Conservation (phyloP, 2,329 filamentous ascomycete species). For the Nemania serpens region DNA sequence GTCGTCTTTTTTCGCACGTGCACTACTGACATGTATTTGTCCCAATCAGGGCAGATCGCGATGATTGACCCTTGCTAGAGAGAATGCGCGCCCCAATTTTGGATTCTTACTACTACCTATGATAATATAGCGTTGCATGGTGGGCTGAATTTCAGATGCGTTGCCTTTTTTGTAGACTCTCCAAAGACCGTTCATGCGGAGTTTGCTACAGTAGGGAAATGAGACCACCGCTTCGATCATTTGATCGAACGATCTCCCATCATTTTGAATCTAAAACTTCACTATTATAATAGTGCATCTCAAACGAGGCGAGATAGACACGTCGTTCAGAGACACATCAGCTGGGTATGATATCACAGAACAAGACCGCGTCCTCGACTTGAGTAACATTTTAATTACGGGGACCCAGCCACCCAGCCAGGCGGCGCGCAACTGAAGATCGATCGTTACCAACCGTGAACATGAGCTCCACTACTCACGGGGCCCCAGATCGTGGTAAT, state of each 20-base stretch:
- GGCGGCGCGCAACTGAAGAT: slow-evolving; percentile 3
- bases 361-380: not conserved
- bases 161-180: no score
- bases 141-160: no score
- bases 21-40: not conserved
- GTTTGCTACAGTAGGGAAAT: no score
- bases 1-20: not conserved
- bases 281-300: not conserved
- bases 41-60: slow-evolving; percentile 3
- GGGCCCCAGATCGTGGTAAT: not conserved
- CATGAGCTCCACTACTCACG: not conserved
- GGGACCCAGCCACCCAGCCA: slow-evolving; percentile 7
- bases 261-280: not conserved
- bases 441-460: not conserved
- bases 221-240: not conserved
- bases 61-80: not conserved
- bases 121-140: no score
- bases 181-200: no score
- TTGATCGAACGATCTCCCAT: not conserved
- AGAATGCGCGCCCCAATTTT: no score
- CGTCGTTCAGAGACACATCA: not conserved
- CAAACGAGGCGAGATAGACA: not conserved
- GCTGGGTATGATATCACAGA: slow-evolving; percentile 13
- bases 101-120: no score
- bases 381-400: slow-evolving; percentile 6